Evolutionary conservation across 1,284 basidiomycete species (phyloP).

Genomic region (Tilletia caries): DNA sequence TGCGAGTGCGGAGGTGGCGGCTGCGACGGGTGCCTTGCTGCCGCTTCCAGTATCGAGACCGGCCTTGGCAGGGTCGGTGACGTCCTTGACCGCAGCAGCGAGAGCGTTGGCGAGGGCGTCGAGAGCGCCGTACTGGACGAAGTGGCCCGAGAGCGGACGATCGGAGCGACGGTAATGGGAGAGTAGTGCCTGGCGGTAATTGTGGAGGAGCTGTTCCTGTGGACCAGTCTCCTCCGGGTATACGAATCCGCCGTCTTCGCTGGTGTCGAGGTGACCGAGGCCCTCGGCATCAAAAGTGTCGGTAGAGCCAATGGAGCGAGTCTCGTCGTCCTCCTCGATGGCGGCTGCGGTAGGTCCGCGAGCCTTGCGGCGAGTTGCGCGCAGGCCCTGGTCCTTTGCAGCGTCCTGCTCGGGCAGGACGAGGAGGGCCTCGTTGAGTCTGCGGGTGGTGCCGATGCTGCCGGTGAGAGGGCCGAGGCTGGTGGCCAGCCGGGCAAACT

Average conservation of each 20-base stretch:
- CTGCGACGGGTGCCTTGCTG: background rate
- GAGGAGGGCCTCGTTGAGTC: conserved; percentile 58
- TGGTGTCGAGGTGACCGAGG: conserved; percentile 33
- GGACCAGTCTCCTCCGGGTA: conserved; percentile 20
- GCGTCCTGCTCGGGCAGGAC: conserved; percentile 51
- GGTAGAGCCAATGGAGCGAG: conserved; percentile 33
- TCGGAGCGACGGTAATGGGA: conserved; percentile 71
- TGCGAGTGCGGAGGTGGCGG: background rate
- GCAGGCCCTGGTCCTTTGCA: conserved; percentile 54
- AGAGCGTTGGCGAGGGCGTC: conserved; percentile 79
- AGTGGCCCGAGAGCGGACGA: conserved; percentile 78
- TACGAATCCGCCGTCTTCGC: conserved; percentile 37
- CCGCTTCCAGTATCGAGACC: conserved; percentile 16
- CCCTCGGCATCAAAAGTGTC: conserved; percentile 56
- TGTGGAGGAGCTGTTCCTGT: conserved; percentile 24
- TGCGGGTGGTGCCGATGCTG: conserved; percentile 62
- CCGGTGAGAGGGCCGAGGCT: conserved; percentile 63
- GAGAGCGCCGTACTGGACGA: conserved; percentile 77
- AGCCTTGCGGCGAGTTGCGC: conserved; percentile 31
- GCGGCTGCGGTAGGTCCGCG: conserved; percentile 29
- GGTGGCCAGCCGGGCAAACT: conserved; percentile 66
- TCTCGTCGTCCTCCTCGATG: conserved; percentile 31
- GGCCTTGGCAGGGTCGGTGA: conserved; percentile 15
- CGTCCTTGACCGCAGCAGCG: conserved; percentile 64
- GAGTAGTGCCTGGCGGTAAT: conserved; percentile 62